A percentile compares a stretch with the other conserved stretches of the same genome.
These are phyloP conservation scores for Penicillium paradoxum DNA, from an alignment of 495 filamentous ascomycete genomes.

Conservation along the genomic window DNA sequence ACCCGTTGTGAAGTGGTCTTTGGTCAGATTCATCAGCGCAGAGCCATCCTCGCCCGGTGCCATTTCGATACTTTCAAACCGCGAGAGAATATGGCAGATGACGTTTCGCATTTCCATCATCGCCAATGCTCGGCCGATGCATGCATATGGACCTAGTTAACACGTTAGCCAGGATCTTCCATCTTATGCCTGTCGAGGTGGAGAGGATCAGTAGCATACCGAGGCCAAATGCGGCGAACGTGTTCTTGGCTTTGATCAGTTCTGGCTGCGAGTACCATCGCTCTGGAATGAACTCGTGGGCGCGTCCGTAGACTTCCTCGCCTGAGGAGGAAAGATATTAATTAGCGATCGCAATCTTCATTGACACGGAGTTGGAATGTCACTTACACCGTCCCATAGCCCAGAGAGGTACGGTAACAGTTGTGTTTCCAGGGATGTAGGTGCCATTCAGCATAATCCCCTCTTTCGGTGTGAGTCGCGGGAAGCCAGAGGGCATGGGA, in stretches of 20 bases:
- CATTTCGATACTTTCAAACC: not conserved
- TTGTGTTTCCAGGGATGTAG: constrained; percentile 38
- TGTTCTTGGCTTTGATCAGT: not conserved
- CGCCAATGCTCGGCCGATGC: not conserved
- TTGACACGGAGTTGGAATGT: not conserved
- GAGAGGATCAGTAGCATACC: not conserved
- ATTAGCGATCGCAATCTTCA: not conserved
- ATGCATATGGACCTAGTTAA: not conserved
- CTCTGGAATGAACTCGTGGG: not conserved
- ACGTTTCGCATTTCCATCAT: not conserved
- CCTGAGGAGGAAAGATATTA: not conserved
- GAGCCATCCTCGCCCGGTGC: not conserved
- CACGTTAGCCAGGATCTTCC: no score
- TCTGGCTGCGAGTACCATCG: not conserved
- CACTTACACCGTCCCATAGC: not conserved
- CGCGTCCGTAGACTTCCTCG: not conserved
- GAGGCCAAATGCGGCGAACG: not conserved
- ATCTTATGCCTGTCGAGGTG: not conserved
- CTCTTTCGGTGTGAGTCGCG: constrained; percentile 38
- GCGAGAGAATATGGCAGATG: not conserved
- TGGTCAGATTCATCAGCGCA: not conserved
- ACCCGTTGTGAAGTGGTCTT: not conserved
- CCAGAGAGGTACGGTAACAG: constrained; percentile 15
- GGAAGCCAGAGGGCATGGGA: constrained; percentile 23
- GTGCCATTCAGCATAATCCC: constrained; percentile 41